Evolutionary conservation across 108 stramenopile genomes (phyloP).

Genomic region (Mediolabrus comicus): DNA sequence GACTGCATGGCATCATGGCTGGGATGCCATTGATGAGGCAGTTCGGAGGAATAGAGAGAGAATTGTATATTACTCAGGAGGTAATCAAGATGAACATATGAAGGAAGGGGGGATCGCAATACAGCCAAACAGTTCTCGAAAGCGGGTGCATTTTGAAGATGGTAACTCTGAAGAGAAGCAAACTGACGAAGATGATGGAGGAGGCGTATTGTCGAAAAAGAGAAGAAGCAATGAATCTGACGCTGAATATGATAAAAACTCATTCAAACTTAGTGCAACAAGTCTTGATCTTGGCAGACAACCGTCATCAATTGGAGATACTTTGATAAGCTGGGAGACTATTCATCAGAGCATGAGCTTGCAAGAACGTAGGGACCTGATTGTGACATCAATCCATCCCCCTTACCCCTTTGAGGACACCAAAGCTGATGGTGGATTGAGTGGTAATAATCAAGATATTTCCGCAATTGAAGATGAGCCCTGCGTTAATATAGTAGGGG

Average conservation of each 20-base stretch:
- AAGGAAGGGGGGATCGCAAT: neutral
- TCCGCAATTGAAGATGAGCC: neutral
- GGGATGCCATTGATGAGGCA: constrained; percentile 41
- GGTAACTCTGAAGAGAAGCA: constrained; percentile 1
- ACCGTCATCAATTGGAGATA: constrained; percentile 22
- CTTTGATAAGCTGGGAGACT: constrained; percentile 9
- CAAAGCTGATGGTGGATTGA: neutral
- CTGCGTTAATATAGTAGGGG: constrained; percentile 24
- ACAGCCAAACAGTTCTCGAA: neutral
- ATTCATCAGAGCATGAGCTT: constrained; percentile 16
- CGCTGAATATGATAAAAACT: neutral
- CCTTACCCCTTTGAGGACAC: constrained; percentile 19
- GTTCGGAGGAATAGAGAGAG: constrained; percentile 23
- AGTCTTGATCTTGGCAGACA: constrained; percentile 3
- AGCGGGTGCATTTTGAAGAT: neutral
- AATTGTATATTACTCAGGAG: constrained; percentile 2
- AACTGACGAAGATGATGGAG: neutral
- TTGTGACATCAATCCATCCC: constrained; percentile 24
- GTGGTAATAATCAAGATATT: neutral
- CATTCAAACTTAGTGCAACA: neutral
- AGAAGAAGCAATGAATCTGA: constrained; percentile 4
- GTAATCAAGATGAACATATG: neutral
- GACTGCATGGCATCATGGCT: constrained; percentile 25
- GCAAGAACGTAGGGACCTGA: constrained; percentile 17
- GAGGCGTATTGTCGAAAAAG: neutral